These are phyloP conservation scores for Calonectria henricotiae DNA, from an alignment of 2,329 filamentous ascomycete genomes.

Conservation along the genomic window DNA sequence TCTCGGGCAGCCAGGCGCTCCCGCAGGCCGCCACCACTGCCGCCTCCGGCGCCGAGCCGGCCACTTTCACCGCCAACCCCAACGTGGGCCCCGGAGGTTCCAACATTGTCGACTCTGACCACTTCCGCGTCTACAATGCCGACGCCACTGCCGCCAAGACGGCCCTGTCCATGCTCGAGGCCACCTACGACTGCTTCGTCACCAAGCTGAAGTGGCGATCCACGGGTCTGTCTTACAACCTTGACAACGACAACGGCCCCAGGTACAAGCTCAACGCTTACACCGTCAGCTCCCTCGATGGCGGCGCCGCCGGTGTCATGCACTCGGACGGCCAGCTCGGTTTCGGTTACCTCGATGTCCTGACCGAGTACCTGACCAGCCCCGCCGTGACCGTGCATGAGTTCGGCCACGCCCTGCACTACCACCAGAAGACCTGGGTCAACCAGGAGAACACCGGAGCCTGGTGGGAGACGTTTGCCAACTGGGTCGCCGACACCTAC, in stretches of 20 bases:
- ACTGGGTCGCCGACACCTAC: slow-evolving; percentile 68
- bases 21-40: slow-evolving; percentile 38
- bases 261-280: slow-evolving; percentile 67
- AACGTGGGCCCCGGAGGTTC: slow-evolving; percentile 56
- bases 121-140: slow-evolving; percentile 61
- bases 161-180: slow-evolving; percentile 63
- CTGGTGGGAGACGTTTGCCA: slow-evolving; percentile 69
- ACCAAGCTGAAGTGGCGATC: slow-evolving; percentile 60
- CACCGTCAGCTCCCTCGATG: slow-evolving; percentile 56
- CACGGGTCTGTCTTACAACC: slow-evolving; percentile 58
- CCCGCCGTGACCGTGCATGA: slow-evolving; percentile 66
- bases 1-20: slow-evolving; percentile 38
- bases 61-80: slow-evolving; percentile 53
- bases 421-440: slow-evolving; percentile 63
- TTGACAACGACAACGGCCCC: slow-evolving; percentile 57
- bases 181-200: slow-evolving; percentile 63
- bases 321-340: slow-evolving; percentile 60
- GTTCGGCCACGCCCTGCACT: slow-evolving; percentile 67
- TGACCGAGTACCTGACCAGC: slow-evolving; percentile 58
- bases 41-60: slow-evolving; percentile 35
- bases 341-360: slow-evolving; percentile 63
- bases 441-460: slow-evolving; percentile 64
- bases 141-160: slow-evolving; percentile 43
- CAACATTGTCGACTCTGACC: slow-evolving; percentile 56
- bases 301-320: slow-evolving; percentile 62